Evolutionary conservation across 75 land plant species (phyloP), one percentile per base, ranked within the genome.

Genomic region (Picea sitchensis): DNA sequence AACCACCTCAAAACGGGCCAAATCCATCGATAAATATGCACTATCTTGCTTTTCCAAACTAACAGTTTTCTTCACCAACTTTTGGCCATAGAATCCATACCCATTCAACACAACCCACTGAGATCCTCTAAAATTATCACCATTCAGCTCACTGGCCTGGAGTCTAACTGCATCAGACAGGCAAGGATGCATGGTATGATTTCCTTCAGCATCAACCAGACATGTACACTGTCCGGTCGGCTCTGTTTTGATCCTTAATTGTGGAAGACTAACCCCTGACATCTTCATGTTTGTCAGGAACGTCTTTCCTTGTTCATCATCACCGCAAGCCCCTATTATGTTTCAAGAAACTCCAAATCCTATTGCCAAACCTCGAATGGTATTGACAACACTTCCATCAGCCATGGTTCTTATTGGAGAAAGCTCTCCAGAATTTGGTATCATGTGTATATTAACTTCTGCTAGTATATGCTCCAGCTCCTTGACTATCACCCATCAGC

Each of bases 1-100:
- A 73, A 96, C 97, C 88, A 96, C 99, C 87, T 96, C 99, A 80
- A 96, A 96, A 81, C 94, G 94, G 14, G 96, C 95, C 65, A 96
- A 86, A 84, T 96, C 99, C 86, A 96, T 77, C 15, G 99, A 92
- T 14, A 96, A 83, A 75, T 74, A 86, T 63, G 87, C 81, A 47
- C 92, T 93, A 81, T 92, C 94, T 77, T 90, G 77, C 81, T 96
- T 94, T 73, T 92, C 96, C 74, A 89, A 83, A 32, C 54, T 61
- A 30, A 94, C 88, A 59, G 94, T 90, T 36, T 82, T 84, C 34
- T 87, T 86, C 44, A 86, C 87, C 54, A 86, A 77, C 41, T 83
- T 78, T 68, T 76, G 78, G 8, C 88, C 88, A 26, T 86, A 86
- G 41, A 86, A 84, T 2, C 88, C 88, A 77, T 86, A 86, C 18